Conservation (phyloP, 495 filamentous ascomycete species). For the Tuber melanosporum region DNA sequence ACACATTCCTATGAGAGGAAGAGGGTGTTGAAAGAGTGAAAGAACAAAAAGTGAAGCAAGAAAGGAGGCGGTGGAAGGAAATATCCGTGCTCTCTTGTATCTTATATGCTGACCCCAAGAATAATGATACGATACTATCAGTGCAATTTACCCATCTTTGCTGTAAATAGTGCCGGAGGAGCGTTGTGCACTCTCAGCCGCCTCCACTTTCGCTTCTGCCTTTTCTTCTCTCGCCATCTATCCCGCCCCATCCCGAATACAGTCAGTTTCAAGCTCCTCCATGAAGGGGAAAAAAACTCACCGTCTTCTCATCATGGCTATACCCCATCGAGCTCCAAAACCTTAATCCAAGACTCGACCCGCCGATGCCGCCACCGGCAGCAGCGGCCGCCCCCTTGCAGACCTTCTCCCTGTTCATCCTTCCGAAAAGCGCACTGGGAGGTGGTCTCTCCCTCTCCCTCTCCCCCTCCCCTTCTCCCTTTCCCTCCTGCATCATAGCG, state of each 20-base stretch:
- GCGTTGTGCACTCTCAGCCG: not conserved
- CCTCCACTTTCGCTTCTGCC: conserved; percentile 4
- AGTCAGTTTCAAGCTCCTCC: not conserved
- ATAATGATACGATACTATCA: not conserved
- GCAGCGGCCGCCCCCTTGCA: conserved; percentile 47
- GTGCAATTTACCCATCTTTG: not conserved
- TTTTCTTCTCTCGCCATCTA: conserved; percentile 23
- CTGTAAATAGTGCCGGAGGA: not conserved
- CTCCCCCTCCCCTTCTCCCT: conserved; percentile 62
- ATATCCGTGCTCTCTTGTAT: not conserved
- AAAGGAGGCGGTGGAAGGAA: not conserved
- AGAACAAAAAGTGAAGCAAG: not conserved
- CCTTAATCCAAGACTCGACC: conserved; percentile 65
- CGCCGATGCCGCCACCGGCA: conserved; percentile 40
- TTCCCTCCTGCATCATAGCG: conserved; percentile 61
- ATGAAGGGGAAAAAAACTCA: conserved; percentile 36
- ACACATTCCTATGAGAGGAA: not conserved
- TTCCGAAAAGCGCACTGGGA: conserved; percentile 70
- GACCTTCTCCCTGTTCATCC: conserved; percentile 51
- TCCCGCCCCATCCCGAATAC: not conserved
- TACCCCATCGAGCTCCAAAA: conserved; percentile 81
- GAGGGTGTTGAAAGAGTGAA: not conserved
- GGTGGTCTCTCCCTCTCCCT: conserved; percentile 68
- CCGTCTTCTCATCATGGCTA: conserved; percentile 72
- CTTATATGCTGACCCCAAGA: not conserved